These are phyloP conservation scores for Saccharomyces kudriavzevii DNA, from an alignment of 805 yeast species.

Conservation along the genomic window DNA sequence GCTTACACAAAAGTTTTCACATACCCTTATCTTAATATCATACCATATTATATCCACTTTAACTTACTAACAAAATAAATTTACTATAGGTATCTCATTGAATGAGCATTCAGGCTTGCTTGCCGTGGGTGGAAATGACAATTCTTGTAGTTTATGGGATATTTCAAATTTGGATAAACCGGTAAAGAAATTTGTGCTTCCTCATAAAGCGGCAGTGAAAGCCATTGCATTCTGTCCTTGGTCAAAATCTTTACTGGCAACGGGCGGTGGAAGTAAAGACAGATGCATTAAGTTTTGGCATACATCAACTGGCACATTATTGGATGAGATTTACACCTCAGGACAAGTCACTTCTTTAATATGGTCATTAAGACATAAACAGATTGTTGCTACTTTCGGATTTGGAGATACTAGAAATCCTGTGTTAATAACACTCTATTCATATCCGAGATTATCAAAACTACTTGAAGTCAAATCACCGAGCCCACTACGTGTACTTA, in stretches of 20 bases:
- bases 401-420: constrained; percentile 52
- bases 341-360: constrained; percentile 73
- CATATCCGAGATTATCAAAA: constrained; percentile 56
- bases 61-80: constrained; percentile 1
- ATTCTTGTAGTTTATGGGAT: constrained; percentile 73
- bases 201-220: constrained; percentile 80
- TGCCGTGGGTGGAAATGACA: constrained; percentile 83
- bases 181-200: constrained; percentile 38
- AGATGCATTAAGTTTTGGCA: constrained; percentile 83
- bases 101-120: constrained; percentile 45
- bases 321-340: constrained; percentile 47
- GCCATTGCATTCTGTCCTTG: constrained; percentile 90
- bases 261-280: constrained; percentile 88
- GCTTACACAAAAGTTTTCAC: constrained; percentile 2
- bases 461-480: constrained; percentile 43
- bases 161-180: constrained; percentile 39
- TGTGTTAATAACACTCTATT: constrained; percentile 47
- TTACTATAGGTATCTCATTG: constrained; percentile 46
- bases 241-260: constrained; percentile 70
- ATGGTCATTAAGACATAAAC: constrained; percentile 62
- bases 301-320: constrained; percentile 63
- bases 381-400: constrained; percentile 76
- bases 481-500: constrained; percentile 49
- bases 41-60: constrained; percentile 2
- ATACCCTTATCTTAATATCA: not conserved